Conservation (phyloP, 2,329 filamentous ascomycete genomes). For the Xylariaceae sp. region DNA sequence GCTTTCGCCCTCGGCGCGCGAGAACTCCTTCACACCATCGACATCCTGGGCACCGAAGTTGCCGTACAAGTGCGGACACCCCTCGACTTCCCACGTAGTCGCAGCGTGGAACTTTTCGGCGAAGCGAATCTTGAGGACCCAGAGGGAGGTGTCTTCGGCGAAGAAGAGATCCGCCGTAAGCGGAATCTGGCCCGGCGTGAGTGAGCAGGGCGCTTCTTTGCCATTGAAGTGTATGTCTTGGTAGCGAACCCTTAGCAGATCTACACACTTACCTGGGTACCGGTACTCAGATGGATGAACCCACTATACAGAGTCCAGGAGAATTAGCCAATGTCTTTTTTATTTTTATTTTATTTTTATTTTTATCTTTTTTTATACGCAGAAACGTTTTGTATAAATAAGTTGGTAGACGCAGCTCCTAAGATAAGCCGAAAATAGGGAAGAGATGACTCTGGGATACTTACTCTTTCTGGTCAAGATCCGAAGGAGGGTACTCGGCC, state of each 20-base stretch:
- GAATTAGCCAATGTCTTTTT: too few species aligned
- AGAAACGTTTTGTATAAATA: too few species aligned
- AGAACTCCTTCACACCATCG: slow-evolving; percentile 49
- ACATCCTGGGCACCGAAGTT: slow-evolving; percentile 59
- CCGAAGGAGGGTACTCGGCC: slow-evolving; percentile 57
- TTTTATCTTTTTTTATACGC: too few species aligned
- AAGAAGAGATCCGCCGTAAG: slow-evolving; percentile 38
- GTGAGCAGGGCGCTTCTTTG: not conserved
- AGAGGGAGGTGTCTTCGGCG: slow-evolving; percentile 27
- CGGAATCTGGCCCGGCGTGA: slow-evolving; percentile 30
- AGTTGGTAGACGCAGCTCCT: too few species aligned
- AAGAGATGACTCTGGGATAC: too few species aligned
- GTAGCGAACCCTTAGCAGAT: not conserved
- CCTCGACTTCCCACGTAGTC: slow-evolving; percentile 57
- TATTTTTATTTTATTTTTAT: too few species aligned
- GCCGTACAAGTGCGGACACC: slow-evolving; percentile 62
- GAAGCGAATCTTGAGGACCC: slow-evolving; percentile 52
- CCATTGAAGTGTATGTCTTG: not conserved
- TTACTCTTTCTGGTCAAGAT: slow-evolving; percentile 57
- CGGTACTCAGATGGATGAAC: slow-evolving; percentile 63
- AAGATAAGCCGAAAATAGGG: too few species aligned
- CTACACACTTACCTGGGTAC: slow-evolving; percentile 49
- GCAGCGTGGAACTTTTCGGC: slow-evolving; percentile 43
- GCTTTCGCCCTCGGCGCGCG: slow-evolving; percentile 44
- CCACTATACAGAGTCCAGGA: slow-evolving; percentile 36